phyloP scores from a whole-genome alignment of 1,139 yeast species.

The Hemisphaericaspora xylofermentans region DNA sequence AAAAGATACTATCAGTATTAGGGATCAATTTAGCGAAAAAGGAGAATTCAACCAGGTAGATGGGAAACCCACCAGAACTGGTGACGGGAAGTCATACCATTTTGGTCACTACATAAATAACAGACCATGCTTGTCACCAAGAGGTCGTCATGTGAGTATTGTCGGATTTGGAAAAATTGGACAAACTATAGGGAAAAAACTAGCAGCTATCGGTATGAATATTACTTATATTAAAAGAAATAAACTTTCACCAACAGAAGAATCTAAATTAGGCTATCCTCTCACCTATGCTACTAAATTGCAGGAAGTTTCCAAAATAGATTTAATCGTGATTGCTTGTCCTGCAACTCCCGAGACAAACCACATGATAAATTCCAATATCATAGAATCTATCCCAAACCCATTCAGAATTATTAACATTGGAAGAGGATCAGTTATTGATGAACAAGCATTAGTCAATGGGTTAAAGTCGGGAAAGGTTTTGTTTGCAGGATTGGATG shows the following conservation, averaged over 20 bases:
- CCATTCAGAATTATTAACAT: constrained; percentile 72
- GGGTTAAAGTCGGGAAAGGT: constrained; percentile 71
- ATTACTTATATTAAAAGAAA: constrained; percentile 62
- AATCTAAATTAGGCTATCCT: constrained; percentile 39
- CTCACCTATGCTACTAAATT: constrained; percentile 44
- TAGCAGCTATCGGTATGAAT: constrained; percentile 62
- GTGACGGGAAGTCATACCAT: constrained; percentile 29
- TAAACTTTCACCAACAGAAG: constrained; percentile 37
- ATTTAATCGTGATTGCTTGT: constrained; percentile 63
- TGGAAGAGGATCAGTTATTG: constrained; percentile 73
- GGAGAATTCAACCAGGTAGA: constrained; percentile 9
- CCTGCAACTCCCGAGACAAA: constrained; percentile 65
- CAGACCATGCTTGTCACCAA: constrained; percentile 46
- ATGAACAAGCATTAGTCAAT: constrained; percentile 68
- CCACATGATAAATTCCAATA: constrained; percentile 50
- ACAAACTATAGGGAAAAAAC: constrained; percentile 56
- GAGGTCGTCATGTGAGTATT: constrained; percentile 60
- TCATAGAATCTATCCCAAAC: constrained; percentile 46
- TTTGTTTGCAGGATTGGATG: constrained; percentile 77
- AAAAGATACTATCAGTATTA: constrained; percentile 12
- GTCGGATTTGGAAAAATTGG: constrained; percentile 84
- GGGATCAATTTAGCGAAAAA: constrained; percentile 10
- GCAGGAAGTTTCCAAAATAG: constrained; percentile 38
- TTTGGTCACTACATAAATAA: constrained; percentile 48
- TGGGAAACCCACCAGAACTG: constrained; percentile 10